A percentile compares a stretch with the other conserved stretches of the same genome.
These are phyloP conservation scores for Meripilus lineatus DNA, from an alignment of 1,284 basidiomycete genomes.

Conservation along the genomic window DNA sequence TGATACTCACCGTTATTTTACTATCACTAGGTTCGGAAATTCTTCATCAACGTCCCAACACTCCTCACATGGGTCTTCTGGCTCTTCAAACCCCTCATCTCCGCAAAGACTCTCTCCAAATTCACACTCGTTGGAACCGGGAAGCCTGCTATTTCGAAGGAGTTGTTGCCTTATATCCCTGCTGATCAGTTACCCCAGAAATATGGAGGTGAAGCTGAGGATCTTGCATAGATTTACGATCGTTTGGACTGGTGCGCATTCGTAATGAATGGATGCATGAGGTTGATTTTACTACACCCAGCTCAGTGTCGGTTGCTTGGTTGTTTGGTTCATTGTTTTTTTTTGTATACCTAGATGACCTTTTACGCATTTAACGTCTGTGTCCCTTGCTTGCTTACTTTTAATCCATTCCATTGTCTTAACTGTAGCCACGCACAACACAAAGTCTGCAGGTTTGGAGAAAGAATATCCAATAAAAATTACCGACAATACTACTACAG, in stretches of 20 bases:
- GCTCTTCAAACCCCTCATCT: constrained; percentile 72
- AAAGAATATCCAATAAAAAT: background rate
- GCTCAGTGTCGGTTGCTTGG: background rate
- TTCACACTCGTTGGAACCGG: constrained; percentile 73
- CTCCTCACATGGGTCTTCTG: constrained; percentile 76
- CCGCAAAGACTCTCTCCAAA: constrained; percentile 67
- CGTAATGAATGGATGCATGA: too few relatives aligned
- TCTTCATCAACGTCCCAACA: constrained; percentile 74
- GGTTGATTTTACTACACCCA: too few relatives aligned
- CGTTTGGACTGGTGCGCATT: background rate
- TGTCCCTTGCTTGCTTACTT: background rate
- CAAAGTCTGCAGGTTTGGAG: too few relatives aligned
- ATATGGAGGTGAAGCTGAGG: constrained; percentile 55
- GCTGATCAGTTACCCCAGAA: constrained; percentile 52
- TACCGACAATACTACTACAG: background rate
- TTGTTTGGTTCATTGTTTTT: background rate
- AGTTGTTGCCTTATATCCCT: constrained; percentile 51
- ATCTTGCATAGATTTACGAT: constrained; percentile 11
- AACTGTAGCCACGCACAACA: too few relatives aligned
- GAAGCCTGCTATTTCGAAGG: constrained; percentile 48
- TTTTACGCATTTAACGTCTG: background rate
- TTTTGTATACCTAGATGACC: background rate
- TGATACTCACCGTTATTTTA: constrained; percentile 1
- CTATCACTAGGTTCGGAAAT: constrained; percentile 56
- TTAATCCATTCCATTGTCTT: too few relatives aligned